A percentile compares a stretch with the other conserved stretches of the same genome.
Conservation (phyloP, 176 grass and related monocot species). For the Lolium multiflorum region DNA sequence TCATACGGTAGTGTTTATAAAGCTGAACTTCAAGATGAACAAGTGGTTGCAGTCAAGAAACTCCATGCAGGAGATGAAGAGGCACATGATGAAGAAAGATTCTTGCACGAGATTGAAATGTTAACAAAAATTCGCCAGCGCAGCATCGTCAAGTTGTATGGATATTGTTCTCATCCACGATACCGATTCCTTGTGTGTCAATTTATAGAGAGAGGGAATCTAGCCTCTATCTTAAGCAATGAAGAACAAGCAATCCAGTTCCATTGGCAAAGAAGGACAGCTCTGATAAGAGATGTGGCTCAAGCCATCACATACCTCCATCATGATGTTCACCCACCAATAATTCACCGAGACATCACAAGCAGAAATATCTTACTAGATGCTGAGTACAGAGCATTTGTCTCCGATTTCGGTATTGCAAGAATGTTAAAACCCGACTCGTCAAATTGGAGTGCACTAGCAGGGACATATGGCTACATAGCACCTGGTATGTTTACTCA, state of each 20-base stretch:
- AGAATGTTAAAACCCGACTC: conserved; percentile 37
- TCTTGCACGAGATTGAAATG: conserved; percentile 33
- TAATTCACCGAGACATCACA: conserved; percentile 40
- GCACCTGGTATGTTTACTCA: conserved; percentile 39
- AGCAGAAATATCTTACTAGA: conserved; percentile 46
- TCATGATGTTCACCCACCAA: conserved; percentile 29
- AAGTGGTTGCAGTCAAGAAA: conserved; percentile 31
- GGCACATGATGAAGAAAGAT: conserved; percentile 12
- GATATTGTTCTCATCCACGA: conserved; percentile 22
- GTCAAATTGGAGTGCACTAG: conserved; percentile 38
- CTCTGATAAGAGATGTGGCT: conserved; percentile 36
- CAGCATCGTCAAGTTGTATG: conserved; percentile 35
- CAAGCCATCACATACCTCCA: conserved; percentile 44
- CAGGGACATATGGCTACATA: conserved; percentile 42
- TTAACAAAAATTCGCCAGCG: conserved; percentile 30
- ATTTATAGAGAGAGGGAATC: conserved; percentile 33
- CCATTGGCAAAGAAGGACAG: conserved; percentile 15
- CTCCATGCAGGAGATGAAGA: not conserved
- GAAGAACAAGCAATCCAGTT: conserved; percentile 18
- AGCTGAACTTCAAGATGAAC: conserved; percentile 4
- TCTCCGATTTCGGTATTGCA: conserved; percentile 43
- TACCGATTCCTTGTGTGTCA: conserved; percentile 41
- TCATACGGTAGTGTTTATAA: conserved; percentile 32
- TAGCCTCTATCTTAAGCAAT: conserved; percentile 16
- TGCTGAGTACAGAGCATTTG: conserved; percentile 35